A percentile compares a stretch with the other conserved stretches of the same genome.
These are phyloP conservation scores for Termitomyces sp. DNA, from an alignment of 1,284 basidiomycete species.

Conservation along the genomic window DNA sequence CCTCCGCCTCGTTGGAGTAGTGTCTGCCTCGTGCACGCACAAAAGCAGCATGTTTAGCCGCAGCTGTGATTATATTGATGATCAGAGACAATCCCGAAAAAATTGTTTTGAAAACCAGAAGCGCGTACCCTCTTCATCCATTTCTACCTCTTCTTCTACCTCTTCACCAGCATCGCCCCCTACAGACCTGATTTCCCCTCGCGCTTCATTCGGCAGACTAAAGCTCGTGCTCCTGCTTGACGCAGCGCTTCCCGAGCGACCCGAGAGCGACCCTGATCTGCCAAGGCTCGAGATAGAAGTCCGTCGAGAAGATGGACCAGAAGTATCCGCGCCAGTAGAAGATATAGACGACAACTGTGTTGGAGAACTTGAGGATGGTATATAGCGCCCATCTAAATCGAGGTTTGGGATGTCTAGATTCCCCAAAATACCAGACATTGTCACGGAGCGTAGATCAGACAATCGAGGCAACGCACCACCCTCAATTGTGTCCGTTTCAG, in stretches of 20 bases:
- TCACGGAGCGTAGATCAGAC: neutral
- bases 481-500: slow-evolving; percentile 78
- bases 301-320: slow-evolving; percentile 71
- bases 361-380: slow-evolving; percentile 16
- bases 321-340: slow-evolving; percentile 45
- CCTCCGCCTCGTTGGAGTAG: slow-evolving; percentile 89
- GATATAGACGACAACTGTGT: slow-evolving; percentile 35
- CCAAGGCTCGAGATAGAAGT: slow-evolving; percentile 71
- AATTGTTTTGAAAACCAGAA: neutral
- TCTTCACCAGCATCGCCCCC: slow-evolving; percentile 53
- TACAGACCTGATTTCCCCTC: slow-evolving; percentile 46
- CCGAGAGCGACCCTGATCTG: slow-evolving; percentile 41
- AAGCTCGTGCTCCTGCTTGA: slow-evolving; percentile 83
- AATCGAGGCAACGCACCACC: slow-evolving; percentile 49
- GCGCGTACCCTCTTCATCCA: slow-evolving; percentile 78
- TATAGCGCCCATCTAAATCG: slow-evolving; percentile 42
- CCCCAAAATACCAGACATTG: neutral
- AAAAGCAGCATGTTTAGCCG: slow-evolving; percentile 80
- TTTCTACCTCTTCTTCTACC: slow-evolving; percentile 71
- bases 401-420: slow-evolving; percentile 63
- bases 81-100: neutral
- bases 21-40: slow-evolving; percentile 78
- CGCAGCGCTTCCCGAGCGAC: slow-evolving; percentile 51
- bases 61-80: slow-evolving; percentile 52
- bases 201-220: slow-evolving; percentile 67